Evolutionary conservation across 2,329 filamentous ascomycete genomes (phyloP), one percentile per base, ranked within the genome.

Genomic region (Alternaria sp.): DNA sequence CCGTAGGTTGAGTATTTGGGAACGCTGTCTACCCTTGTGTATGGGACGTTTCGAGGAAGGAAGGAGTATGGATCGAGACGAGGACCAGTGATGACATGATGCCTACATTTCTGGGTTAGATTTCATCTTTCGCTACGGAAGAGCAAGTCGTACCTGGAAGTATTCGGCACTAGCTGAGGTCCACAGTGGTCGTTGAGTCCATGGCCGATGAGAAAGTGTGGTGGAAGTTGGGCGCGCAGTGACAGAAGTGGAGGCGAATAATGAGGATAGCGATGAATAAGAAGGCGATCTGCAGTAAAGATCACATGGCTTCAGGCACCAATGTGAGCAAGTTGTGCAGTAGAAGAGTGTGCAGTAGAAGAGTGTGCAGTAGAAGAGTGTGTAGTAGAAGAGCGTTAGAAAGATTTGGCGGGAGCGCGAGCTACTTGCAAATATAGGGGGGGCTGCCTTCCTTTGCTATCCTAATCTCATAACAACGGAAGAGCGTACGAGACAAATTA

Each of bases 141-240:
- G 59, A 62, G 54, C 48, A 49, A 62, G 55, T 59, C 54, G 53
- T 54, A 58, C 55, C 55, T 51, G 55, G 59, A 43, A 51, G 54
- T 42, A 46, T 55, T 59, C 51, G 54, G 59, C 59, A 62, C 59
- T 62, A 62, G 54, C 59, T 62, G 59, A 62, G 59, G 59, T 62
- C 59, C 55, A 59, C 46, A 58, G 59, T 62, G 54, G 51, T 62
- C 59, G 43, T 62, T 54, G 47, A 59, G 49, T 59, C 43, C 39
- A 62, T 62, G 59, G 59, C 39, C 43, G 59, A 62, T 59, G 54
- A 62, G 51, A 52, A 48, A 54, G 57, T 54, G 51, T 55, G 51
- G 57, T 59, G 57, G 57, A 59, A 53, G 57, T 54, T 59, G 51
- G 44, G 38, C 30, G 51, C 36, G 57, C 53, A 56, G 58, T 61